Conservation (phyloP, 2,329 filamentous ascomycete species). For the Colletotrichum godetiae region DNA sequence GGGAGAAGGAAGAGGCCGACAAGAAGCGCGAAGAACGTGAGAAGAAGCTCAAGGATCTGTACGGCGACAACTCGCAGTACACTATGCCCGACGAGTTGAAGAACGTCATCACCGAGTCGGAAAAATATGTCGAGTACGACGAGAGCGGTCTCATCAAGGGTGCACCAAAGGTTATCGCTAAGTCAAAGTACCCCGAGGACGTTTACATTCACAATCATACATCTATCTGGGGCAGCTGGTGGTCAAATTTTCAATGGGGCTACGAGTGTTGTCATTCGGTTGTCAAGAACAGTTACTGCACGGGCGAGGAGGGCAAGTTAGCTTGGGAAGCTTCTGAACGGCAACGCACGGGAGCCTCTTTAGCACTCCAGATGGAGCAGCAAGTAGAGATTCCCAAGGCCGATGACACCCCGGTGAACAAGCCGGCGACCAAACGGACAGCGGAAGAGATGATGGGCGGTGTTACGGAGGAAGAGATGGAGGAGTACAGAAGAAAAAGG, state of each 20-base stretch:
- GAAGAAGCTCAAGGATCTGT: constrained; percentile 82
- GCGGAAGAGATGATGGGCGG: constrained; percentile 82
- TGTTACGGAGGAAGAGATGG: constrained; percentile 85
- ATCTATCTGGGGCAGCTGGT: constrained; percentile 97
- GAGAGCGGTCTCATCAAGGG: constrained; percentile 91
- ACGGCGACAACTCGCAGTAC: constrained; percentile 73
- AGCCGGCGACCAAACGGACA: constrained; percentile 74
- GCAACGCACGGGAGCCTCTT: constrained; percentile 60
- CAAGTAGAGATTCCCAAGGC: constrained; percentile 40
- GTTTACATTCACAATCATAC: constrained; percentile 91
- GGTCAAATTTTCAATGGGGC: constrained; percentile 94
- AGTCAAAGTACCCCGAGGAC: constrained; percentile 93
- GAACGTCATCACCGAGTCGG: constrained; percentile 76
- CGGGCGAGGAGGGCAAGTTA: constrained; percentile 85
- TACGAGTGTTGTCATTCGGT: constrained; percentile 95
- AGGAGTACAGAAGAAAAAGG: constrained; percentile 83
- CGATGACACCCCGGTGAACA: constrained; percentile 43
- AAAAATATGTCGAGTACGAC: constrained; percentile 94
- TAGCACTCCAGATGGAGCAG: constrained; percentile 45
- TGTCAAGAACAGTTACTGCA: constrained; percentile 97
- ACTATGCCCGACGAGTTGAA: constrained; percentile 71
- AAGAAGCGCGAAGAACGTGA: constrained; percentile 74
- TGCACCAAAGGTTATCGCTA: constrained; percentile 78
- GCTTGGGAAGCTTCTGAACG: constrained; percentile 83
- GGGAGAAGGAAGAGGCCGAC: constrained; percentile 79